Percentiles rank a stretch among this genome's conserved stretches.
These are phyloP conservation scores for Rhizoclosmatium globosum DNA, from an alignment of 192 early-diverging fungal genomes.

Conservation along the genomic window DNA sequence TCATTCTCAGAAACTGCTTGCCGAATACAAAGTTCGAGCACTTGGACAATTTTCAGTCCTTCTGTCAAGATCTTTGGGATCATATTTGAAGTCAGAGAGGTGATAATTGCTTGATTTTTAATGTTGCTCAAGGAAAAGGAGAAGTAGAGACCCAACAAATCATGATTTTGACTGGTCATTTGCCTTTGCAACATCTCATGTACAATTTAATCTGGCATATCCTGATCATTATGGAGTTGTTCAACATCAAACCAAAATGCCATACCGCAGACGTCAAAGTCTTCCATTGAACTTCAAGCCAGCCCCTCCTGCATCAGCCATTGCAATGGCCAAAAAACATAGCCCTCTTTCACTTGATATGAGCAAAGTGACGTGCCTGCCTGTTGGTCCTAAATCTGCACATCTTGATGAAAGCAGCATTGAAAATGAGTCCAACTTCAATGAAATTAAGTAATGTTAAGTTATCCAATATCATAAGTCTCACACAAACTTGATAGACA, in stretches of 20 bases:
- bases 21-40: conserved; percentile 31
- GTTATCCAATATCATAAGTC: neutral
- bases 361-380: neutral
- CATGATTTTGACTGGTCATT: conserved; percentile 29
- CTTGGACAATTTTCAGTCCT: conserved; percentile 41
- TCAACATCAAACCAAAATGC: neutral
- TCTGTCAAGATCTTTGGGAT: conserved; percentile 38
- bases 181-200: conserved; percentile 41
- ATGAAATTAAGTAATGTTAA: conserved; percentile 24
- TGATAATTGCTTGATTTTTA: conserved; percentile 22
- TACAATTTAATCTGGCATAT: conserved; percentile 49
- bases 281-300: conserved; percentile 8
- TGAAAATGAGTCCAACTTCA: neutral
- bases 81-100: conserved; percentile 41
- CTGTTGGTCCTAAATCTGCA: conserved; percentile 21
- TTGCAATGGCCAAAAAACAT: neutral
- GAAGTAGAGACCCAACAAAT: conserved; percentile 20
- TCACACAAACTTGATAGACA: conserved; percentile 19
- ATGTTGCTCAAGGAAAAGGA: neutral
- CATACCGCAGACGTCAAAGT: neutral
- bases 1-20: conserved; percentile 39
- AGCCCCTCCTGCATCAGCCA: neutral
- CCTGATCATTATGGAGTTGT: conserved; percentile 33
- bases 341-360: conserved; percentile 7
- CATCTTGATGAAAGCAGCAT: neutral